Percentiles rank a stretch among this genome's conserved stretches.
Conservation (phyloP, 1,284 basidiomycete genomes). For the Ustilago curta region DNA sequence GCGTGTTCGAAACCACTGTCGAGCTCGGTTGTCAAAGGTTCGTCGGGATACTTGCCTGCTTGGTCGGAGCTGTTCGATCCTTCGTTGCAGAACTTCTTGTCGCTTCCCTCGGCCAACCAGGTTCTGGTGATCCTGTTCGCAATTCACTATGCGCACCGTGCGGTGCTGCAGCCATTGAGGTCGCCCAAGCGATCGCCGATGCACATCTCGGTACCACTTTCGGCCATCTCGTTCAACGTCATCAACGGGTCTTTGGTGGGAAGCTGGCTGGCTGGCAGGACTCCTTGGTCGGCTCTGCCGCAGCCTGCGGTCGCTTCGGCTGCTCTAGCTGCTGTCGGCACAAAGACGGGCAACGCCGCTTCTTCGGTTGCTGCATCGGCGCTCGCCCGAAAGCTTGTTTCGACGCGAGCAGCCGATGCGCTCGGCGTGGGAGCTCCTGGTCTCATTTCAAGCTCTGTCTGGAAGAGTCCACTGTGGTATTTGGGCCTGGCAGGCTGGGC, state of each 20-base stretch:
- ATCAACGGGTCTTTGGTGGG: constrained; percentile 80
- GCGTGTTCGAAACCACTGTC: constrained; percentile 71
- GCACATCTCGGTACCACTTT: constrained; percentile 77
- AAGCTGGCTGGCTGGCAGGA: constrained; percentile 71
- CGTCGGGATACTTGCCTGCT: constrained; percentile 20
- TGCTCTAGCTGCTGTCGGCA: constrained; percentile 27
- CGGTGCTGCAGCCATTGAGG: constrained; percentile 82
- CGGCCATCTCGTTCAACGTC: constrained; percentile 78
- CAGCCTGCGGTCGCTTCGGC: constrained; percentile 66
- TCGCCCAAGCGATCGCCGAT: constrained; percentile 83
- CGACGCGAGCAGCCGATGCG: constrained; percentile 27
- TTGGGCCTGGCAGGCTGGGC: constrained; percentile 78
- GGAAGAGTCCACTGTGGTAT: constrained; percentile 73
- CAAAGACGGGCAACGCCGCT: constrained; percentile 15
- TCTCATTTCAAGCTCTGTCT: constrained; percentile 61
- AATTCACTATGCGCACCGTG: constrained; percentile 85
- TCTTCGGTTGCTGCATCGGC: constrained; percentile 17
- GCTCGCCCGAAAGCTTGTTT: constrained; percentile 31
- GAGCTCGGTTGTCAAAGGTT: constrained; percentile 52
- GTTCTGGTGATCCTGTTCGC: constrained; percentile 77
- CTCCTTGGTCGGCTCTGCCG: constrained; percentile 50
- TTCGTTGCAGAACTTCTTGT: constrained; percentile 56
- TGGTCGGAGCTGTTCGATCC: constrained; percentile 60
- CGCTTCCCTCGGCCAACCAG: constrained; percentile 72
- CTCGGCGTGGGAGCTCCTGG: constrained; percentile 32